Evolutionary conservation across 805 yeast species (phyloP), one percentile per base, ranked within the genome.

Genomic region (Candida arabinofermentans): DNA sequence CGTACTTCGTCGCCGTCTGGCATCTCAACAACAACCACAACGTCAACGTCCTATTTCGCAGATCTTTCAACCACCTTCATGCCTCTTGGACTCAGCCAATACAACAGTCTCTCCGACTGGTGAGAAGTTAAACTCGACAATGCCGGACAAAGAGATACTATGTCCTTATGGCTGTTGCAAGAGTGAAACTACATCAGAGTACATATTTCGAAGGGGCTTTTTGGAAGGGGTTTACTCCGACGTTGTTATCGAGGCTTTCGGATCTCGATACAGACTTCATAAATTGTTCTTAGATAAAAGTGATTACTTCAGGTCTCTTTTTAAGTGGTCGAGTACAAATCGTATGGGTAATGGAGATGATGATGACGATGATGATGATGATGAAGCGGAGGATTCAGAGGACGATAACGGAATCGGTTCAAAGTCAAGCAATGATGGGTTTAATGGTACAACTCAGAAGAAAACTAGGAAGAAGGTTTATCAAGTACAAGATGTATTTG

Each of bases 201-300:
- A 65, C 43, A 55, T 71, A 24, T 57, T 62, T 42, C 57, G 58
- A 36, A 54, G 64, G 29, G 78, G 75, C 1, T 66, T 69, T 46
- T 41, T 69, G 6, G 66, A 69, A 30, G 79, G 79, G 0, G 65
- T 63, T 2, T 72, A 74, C 42, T 68, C 74, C 1, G 80, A 75
- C 54, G 71, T 75, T 27, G 63, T 72, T 0, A 56, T 77, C 8
- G 53, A 44, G 42, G 81, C 79, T 2, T 77, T 77, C 50, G 70
- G 65, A 3, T 57, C 60, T 19, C 58, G 57, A 13, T 77, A 75
- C 51, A 53, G 52, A n/a, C 54, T 77, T 2, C 83, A 77, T 47
- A 61, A 64, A 45, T 44, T 77, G 34, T 58, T 77, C 9, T 56
- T 77, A 32, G 66, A 65, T 39, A 62, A 72, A 41, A 64, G 76